Evolutionary conservation across 352 stramenopile genomes (phyloP), one percentile per base, ranked within the genome.

Genomic region (Phytophthora boehmeriae): DNA sequence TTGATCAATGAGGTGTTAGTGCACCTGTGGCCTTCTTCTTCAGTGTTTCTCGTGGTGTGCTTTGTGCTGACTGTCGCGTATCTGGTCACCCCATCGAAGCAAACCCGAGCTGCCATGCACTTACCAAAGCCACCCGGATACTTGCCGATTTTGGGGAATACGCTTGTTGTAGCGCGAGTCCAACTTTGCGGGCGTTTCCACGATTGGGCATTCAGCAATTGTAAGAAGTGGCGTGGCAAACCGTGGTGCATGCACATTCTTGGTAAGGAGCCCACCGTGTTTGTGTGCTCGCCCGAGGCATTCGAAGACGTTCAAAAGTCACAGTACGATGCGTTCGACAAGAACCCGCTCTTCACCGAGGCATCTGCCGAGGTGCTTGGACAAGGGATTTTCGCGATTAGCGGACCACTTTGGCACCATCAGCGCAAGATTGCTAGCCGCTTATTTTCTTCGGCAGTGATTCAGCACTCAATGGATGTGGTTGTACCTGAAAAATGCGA

Each of bases 131-230:
- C 76, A n/a, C 28, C 47, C 28, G 77, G 68, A 8, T 86, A 73
- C 20, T 55, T 88, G 10, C 77, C 75, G 2, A 27, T 84, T 1
- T 54, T 88, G 0, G 68, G 75, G 41, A 88, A 85, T 63, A 88
- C 80, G 20, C 57, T 89, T 20, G 67, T 86, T 43, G 41, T 84
- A 38, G 62, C 68, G 14, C 50, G 59, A 10, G 63, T 66, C 32
- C 77, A 89, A 44, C 56, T 69, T 48, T 53, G 55, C 6, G 56
- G 51, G 5, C 70, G 71, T 11, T 74, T 89, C 39, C 75, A 90
- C 51, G 79, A 90, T 61, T 90, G 81, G 79, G 75, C 83, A 46
- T 25, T 54, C 1, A 73, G 83, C 19, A 55, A 83, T 49, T 85
- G 78, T 16, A 48, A 66, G 17, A 66, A 64, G 13, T 68, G 74